phyloP scores from a whole-genome alignment of 2,329 filamentous ascomycete species.

The Monilinia polystroma region DNA sequence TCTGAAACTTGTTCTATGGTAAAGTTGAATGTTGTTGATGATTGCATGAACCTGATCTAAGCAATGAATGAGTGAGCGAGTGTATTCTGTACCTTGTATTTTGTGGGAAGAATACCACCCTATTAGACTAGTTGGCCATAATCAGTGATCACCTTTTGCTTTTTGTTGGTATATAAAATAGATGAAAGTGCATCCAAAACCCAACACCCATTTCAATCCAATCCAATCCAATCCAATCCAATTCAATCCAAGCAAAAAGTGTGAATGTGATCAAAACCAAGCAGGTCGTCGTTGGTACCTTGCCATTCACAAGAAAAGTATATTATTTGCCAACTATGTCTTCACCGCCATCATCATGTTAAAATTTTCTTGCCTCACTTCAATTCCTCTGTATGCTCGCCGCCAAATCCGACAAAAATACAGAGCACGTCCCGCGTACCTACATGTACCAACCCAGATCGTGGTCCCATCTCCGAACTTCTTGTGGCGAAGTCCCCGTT shows the following conservation, averaged over 20 bases:
- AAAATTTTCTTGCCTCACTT: background rate
- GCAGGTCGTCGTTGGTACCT: background rate
- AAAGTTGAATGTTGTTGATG: background rate
- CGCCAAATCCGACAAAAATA: slow-evolving; percentile 9
- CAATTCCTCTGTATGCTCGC: background rate
- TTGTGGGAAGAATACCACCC: too few species aligned
- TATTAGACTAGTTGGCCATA: too few species aligned
- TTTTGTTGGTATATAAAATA: too few species aligned
- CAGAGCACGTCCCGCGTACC: slow-evolving; percentile 14
- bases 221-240: too few species aligned
- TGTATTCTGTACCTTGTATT: too few species aligned
- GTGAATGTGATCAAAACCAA: slow-evolving; percentile 11
- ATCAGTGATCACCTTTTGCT: too few species aligned
- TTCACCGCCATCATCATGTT: slow-evolving; percentile 12
- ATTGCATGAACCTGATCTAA: too few species aligned
- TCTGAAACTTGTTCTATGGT: background rate
- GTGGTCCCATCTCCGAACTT: background rate
- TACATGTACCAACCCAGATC: slow-evolving; percentile 10
- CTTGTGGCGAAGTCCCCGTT: background rate
- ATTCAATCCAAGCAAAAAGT: too few species aligned
- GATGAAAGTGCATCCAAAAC: too few species aligned
- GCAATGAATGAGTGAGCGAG: too few species aligned
- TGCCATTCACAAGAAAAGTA: background rate
- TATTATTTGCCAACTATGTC: background rate
- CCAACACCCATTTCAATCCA: too few species aligned